These are phyloP conservation scores for Phytomonas sp. DNA, from an alignment of 208 protist genomes.

Conservation along the genomic window DNA sequence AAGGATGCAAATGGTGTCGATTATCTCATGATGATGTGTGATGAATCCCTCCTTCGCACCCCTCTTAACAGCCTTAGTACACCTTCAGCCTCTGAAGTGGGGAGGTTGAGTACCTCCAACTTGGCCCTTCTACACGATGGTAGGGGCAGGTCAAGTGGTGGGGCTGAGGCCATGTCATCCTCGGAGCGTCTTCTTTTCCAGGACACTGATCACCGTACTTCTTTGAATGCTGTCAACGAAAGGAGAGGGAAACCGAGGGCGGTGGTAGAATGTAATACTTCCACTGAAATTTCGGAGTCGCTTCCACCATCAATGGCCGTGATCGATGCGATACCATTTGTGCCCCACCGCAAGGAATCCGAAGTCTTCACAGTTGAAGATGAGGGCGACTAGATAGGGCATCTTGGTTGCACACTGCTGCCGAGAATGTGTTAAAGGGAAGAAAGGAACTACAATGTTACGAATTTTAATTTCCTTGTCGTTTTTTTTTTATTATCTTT, in stretches of 20 bases:
- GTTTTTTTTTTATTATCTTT: constrained; percentile 7
- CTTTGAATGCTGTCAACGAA: background rate
- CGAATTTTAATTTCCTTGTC: background rate
- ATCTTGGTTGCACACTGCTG: background rate
- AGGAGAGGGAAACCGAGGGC: background rate
- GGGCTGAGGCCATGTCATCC: constrained; percentile 14
- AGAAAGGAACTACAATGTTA: background rate
- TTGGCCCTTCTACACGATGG: background rate
- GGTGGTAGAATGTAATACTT: background rate
- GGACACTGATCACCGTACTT: background rate
- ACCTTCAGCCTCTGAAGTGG: background rate
- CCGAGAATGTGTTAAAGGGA: background rate
- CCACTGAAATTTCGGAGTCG: background rate
- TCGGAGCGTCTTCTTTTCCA: constrained; percentile 20
- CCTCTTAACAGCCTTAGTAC: constrained; percentile 25
- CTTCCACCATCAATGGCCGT: background rate
- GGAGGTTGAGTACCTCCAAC: background rate
- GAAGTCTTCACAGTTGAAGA: constrained; percentile 22
- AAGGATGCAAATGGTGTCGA: constrained; percentile 33
- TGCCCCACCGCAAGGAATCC: constrained; percentile 8
- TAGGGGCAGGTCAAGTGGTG: background rate
- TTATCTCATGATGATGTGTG: constrained; percentile 56
- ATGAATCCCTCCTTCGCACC: constrained; percentile 42
- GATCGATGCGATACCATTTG: background rate
- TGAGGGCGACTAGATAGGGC: constrained; percentile 17